A percentile compares a stretch with the other conserved stretches of the same genome.
These are phyloP conservation scores for Solanum dulcamara DNA, from an alignment of 257 asterid species.

Conservation along the genomic window DNA sequence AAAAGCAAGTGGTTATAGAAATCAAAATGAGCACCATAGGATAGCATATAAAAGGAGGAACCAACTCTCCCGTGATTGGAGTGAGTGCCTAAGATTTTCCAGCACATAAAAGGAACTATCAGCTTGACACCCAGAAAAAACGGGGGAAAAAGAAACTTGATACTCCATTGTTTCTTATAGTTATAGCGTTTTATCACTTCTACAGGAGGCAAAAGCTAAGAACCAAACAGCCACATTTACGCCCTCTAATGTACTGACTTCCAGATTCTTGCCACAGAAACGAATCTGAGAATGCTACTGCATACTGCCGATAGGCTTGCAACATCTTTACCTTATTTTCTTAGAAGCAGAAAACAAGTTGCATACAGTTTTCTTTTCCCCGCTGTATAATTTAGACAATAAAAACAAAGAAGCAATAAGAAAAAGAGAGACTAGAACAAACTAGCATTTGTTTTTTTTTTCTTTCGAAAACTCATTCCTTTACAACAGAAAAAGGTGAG, in stretches of 20 bases:
- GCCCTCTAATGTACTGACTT: background rate
- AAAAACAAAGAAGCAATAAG: background rate
- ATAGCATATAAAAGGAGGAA: no score
- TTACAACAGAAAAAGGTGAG: background rate
- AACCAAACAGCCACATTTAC: background rate
- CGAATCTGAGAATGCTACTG: background rate
- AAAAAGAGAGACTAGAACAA: background rate
- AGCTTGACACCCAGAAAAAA: background rate
- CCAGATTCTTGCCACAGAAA: background rate
- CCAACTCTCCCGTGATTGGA: no score
- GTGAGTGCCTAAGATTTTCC: no score
- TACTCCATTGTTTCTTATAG: background rate
- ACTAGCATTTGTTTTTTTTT: background rate
- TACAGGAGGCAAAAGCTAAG: background rate
- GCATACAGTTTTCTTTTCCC: background rate
- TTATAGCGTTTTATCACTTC: background rate
- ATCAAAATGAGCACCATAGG: no score
- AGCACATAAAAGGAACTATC: background rate
- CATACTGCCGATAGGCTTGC: background rate
- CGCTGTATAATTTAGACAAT: background rate
- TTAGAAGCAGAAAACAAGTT: background rate
- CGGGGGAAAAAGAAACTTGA: background rate
- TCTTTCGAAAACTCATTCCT: background rate
- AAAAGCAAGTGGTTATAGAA: background rate
- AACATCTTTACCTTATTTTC: background rate